A percentile compares a stretch with the other conserved stretches of the same genome.
These are phyloP conservation scores for Fistulifera pelliculosa DNA, from an alignment of 108 stramenopile genomes.

Conservation along the genomic window DNA sequence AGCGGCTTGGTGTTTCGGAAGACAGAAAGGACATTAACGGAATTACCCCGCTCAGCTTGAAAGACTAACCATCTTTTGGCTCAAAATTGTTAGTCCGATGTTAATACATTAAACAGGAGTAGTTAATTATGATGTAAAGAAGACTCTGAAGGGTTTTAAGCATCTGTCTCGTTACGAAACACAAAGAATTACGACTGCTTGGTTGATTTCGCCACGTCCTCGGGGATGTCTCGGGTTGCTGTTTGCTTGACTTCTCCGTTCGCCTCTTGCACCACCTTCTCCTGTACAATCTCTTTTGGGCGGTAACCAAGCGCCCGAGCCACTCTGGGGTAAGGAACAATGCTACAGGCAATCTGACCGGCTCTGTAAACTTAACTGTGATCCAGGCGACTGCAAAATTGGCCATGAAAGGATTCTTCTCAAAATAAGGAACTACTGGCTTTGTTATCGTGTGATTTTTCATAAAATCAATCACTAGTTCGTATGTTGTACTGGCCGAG, in stretches of 20 bases:
- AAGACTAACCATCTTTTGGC: background rate
- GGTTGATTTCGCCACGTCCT: no score
- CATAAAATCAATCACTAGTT: slow-evolving; percentile 53
- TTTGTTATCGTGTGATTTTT: slow-evolving; percentile 53
- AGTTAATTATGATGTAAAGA: no score
- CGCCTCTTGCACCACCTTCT: background rate
- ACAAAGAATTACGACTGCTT: no score
- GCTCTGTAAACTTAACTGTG: slow-evolving; percentile 89
- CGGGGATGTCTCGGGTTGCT: no score
- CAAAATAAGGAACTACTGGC: slow-evolving; percentile 43
- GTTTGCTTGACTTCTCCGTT: background rate
- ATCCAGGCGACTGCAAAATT: slow-evolving; percentile 93
- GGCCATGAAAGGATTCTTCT: slow-evolving; percentile 65
- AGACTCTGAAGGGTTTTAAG: no score
- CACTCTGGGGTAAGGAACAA: slow-evolving; percentile 68
- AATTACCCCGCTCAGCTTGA: slow-evolving; percentile 46
- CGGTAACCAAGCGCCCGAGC: slow-evolving; percentile 22
- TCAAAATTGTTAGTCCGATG: no score
- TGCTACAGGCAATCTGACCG: slow-evolving; percentile 65
- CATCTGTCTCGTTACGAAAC: no score
- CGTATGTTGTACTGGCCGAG: slow-evolving; percentile 26
- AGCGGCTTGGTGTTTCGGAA: slow-evolving; percentile 55
- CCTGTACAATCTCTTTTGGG: slow-evolving; percentile 1
- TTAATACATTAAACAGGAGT: no score
- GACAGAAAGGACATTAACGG: slow-evolving; percentile 60